Conservation (phyloP, 352 stramenopile genomes). For the Blastocystis hominis region DNA sequence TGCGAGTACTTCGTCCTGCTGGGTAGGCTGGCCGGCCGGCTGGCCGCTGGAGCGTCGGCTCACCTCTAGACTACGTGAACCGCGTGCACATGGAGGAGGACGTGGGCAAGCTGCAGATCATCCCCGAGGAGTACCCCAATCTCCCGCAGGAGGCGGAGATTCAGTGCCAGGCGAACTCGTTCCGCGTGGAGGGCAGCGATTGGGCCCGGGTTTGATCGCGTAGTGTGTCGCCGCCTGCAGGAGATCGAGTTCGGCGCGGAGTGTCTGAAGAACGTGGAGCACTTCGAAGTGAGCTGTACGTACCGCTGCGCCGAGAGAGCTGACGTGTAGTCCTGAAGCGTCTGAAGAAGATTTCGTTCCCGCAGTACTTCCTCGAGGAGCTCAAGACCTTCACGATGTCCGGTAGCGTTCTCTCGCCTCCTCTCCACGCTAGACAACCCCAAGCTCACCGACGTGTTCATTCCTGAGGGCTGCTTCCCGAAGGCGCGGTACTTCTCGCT, state of each 20-base stretch:
- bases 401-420: not conserved
- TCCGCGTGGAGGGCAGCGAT: conserved; percentile 7
- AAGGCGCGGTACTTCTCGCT: conserved; percentile 9
- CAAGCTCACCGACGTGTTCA: conserved; percentile 31
- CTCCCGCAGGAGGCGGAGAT: conserved; percentile 49
- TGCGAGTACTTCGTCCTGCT: conserved; percentile 57
- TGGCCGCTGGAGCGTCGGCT: not conserved
- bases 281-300: conserved; percentile 11
- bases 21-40: not conserved
- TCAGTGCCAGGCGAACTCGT: not conserved
- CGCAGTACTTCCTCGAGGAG: not conserved
- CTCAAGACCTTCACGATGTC: not conserved
- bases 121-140: conserved; percentile 49
- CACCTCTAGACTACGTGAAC: conserved; percentile 27
- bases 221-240: not conserved
- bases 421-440: conserved; percentile 16
- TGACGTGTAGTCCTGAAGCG: conserved; percentile 22
- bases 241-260: not conserved
- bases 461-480: conserved; percentile 43
- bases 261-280: not conserved
- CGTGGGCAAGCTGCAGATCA: not conserved
- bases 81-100: conserved; percentile 34
- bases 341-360: conserved; percentile 12
- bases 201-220: not conserved
- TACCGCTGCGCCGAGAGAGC: not conserved